These are phyloP conservation scores for Pleurotus cornucopiae DNA, from an alignment of 768 basidiomycete genomes.

Conservation along the genomic window DNA sequence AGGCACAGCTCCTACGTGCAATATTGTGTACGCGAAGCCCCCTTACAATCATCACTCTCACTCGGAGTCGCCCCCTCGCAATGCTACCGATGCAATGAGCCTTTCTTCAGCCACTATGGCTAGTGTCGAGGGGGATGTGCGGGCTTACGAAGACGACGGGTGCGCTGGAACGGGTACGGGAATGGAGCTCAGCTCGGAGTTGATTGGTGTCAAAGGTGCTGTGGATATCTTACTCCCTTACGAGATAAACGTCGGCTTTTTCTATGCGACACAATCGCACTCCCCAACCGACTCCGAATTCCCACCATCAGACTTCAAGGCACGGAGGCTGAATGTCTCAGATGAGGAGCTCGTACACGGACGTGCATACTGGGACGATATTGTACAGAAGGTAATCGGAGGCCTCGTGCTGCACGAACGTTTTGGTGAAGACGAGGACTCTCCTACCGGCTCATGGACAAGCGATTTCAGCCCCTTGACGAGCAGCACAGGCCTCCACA, in stretches of 20 bases:
- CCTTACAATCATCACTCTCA: constrained; percentile 28
- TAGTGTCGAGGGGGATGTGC: neutral
- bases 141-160: constrained; percentile 14
- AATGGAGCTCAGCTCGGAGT: constrained; percentile 31
- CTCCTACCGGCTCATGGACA: constrained; percentile 7
- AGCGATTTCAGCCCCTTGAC: constrained; percentile 16
- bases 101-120: too few relatives aligned
- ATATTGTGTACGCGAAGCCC: constrained; percentile 21
- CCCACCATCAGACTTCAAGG: constrained; percentile 8
- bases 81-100: too few relatives aligned
- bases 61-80: constrained; percentile 18
- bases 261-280: constrained; percentile 10
- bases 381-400: constrained; percentile 10
- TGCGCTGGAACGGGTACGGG: constrained; percentile 4
- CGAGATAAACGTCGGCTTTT: constrained; percentile 39
- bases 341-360: neutral
- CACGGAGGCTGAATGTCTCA: neutral
- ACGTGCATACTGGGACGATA: neutral
- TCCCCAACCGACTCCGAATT: constrained; percentile 14
- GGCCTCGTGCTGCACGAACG: constrained; percentile 9
- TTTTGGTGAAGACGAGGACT: constrained; percentile 14
- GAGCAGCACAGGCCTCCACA: constrained; percentile 20
- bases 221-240: constrained; percentile 32
- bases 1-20: constrained; percentile 12
- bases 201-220: constrained; percentile 35